Conservation (phyloP, 176 grass and related monocot species). For the Hyparrhenia diplandra region DNA sequence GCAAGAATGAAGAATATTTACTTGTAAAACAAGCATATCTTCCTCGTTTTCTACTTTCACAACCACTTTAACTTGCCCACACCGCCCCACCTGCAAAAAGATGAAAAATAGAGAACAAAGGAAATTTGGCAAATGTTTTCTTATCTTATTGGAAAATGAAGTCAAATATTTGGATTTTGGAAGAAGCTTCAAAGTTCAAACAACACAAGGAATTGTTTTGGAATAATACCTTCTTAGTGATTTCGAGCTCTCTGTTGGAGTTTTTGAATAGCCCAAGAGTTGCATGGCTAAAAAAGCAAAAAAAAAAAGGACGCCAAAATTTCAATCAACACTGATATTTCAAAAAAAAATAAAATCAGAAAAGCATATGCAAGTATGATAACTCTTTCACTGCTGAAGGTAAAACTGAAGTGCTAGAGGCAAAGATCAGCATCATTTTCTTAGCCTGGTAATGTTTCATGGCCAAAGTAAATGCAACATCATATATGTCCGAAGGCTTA, state of each 20-base stretch:
- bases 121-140: conserved; percentile 7
- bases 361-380: not conserved
- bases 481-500: not conserved
- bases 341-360: no score
- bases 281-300: conserved; percentile 79
- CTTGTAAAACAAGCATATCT: conserved; percentile 94
- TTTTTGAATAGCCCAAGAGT: conserved; percentile 94
- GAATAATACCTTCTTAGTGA: conserved; percentile 69
- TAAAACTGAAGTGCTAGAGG: not conserved
- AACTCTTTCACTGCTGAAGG: not conserved
- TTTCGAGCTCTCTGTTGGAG: conserved; percentile 86
- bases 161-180: not conserved
- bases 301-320: not conserved
- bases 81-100: conserved; percentile 76
- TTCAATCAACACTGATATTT: conserved; percentile 7
- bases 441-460: not conserved
- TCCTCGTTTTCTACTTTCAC: conserved; percentile 88
- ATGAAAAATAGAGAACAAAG: not conserved
- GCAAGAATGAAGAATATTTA: conserved; percentile 26
- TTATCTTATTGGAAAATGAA: not conserved
- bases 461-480: not conserved
- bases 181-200: not conserved
- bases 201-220: not conserved
- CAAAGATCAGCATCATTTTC: not conserved
- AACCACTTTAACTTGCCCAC: conserved; percentile 94